These are phyloP conservation scores for Besnoitia besnoiti DNA, from an alignment of 169 alveolate species.

Conservation along the genomic window DNA sequence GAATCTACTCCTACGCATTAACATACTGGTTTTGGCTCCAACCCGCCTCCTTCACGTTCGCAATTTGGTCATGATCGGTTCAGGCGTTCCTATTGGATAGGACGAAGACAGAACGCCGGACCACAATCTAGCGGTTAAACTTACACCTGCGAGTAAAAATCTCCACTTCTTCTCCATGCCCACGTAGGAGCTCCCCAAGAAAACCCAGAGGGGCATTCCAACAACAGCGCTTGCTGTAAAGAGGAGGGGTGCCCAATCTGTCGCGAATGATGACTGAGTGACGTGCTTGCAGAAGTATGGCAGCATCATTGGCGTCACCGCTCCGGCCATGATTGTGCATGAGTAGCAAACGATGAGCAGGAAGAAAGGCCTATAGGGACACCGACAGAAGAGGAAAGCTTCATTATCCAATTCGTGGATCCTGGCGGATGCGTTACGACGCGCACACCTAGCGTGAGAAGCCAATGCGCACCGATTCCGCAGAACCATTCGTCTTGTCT, in stretches of 20 bases:
- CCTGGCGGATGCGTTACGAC: too few relatives aligned
- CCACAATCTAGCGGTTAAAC: not conserved
- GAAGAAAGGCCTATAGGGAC: slow-evolving; percentile 40
- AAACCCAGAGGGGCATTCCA: slow-evolving; percentile 46
- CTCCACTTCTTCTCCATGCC: slow-evolving; percentile 50
- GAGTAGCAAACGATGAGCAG: slow-evolving; percentile 49
- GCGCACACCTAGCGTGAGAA: too few relatives aligned
- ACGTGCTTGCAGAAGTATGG: slow-evolving; percentile 59
- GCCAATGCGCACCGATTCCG: too few relatives aligned
- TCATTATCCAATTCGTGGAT: too few relatives aligned
- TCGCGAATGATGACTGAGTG: slow-evolving; percentile 46
- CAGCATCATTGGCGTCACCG: slow-evolving; percentile 57
- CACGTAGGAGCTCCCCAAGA: slow-evolving; percentile 46
- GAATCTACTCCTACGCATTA: too few relatives aligned
- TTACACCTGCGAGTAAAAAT: slow-evolving; percentile 41
- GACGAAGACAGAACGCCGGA: too few relatives aligned
- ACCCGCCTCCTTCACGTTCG: too few relatives aligned
- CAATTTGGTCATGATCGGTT: too few relatives aligned
- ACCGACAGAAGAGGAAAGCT: not conserved
- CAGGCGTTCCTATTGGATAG: too few relatives aligned
- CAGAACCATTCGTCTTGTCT: too few relatives aligned
- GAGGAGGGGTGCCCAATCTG: slow-evolving; percentile 59
- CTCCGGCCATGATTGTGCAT: slow-evolving; percentile 52
- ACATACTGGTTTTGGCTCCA: too few relatives aligned
- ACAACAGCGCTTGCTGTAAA: slow-evolving; percentile 54